Evolutionary conservation across 2,329 filamentous ascomycete genomes (phyloP).

Genomic region (Endoconidiophora polonica): DNA sequence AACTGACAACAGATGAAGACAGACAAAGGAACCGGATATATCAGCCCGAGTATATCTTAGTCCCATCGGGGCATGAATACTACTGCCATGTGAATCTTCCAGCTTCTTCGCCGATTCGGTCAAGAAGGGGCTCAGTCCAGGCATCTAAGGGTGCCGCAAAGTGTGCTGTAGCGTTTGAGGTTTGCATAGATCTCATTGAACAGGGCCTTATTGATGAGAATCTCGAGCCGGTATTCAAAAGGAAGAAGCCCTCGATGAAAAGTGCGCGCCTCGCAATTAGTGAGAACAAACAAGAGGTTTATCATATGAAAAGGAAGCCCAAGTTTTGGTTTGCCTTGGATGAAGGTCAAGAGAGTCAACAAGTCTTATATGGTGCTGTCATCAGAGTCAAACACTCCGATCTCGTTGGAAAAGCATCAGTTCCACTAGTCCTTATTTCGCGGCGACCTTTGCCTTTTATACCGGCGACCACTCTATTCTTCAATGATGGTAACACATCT

Average conservation of each 20-base stretch:
- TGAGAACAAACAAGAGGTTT: constrained; percentile 55
- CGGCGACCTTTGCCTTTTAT: constrained; percentile 46
- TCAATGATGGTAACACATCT: constrained; percentile 46
- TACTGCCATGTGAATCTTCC: constrained; percentile 68
- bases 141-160: constrained; percentile 63
- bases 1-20: constrained; percentile 25
- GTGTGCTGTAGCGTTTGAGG: constrained; percentile 74
- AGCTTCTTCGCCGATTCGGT: constrained; percentile 52
- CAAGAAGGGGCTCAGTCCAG: constrained; percentile 44
- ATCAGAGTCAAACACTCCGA: constrained; percentile 21
- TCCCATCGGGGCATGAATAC: constrained; percentile 39
- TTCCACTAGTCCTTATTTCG: constrained; percentile 55
- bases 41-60: constrained; percentile 44
- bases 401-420: constrained; percentile 40
- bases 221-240: constrained; percentile 56
- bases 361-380: neutral
- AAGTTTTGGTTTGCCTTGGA: constrained; percentile 45
- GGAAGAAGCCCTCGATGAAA: constrained; percentile 61
- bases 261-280: constrained; percentile 75
- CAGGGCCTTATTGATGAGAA: constrained; percentile 54
- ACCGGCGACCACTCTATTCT: constrained; percentile 54
- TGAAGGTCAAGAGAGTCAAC: constrained; percentile 22
- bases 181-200: constrained; percentile 53
- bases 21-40: constrained; percentile 27
- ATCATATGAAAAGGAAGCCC: constrained; percentile 68